Base-by-base conservation (phyloP, 164 flowering plant genomes). In the Houttuynia cordata region DNA sequence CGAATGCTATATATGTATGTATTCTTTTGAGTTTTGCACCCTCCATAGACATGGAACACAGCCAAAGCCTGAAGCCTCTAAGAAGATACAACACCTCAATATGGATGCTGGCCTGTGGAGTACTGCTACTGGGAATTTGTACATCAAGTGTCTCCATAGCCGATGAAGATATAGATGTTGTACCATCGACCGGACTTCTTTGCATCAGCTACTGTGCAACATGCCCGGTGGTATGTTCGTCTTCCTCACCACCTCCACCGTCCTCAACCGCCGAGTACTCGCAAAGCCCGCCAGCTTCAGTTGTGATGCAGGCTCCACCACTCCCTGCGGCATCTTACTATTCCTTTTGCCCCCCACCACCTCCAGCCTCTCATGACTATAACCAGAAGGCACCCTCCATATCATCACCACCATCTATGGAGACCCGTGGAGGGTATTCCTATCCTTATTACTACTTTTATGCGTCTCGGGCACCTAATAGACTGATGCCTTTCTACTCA, bases 161-260 rank as follows among this genome's bases (percentile, higher is more conserved):
- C 56, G 56, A 53, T 9, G 18, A 23, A 4, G 59, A 18, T 5
- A 66, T 56, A 47, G 49, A 45, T 45, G 57, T 24, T 24, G n/a
- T n/a, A 8, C 70, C 77, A 1, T 23, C 61, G 13, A 25, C 79
- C 4, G 75, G 81, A 37, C 37, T 71, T 25, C 67, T 83, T 8
- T 81, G 88, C 64, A 76, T 81, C 45, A 83, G 88, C 47, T 77
- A 80, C 0, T 83, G 87, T 58, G 49, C 64, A 3, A 75, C 79
- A 7, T 83, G 87, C 62, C 83, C 87, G 14, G 69, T 63, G 53
- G 75, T 77, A 10, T 83, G 87, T 51, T 45, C 49, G 49, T 45
- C 49, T 17, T 3, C 49, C 49, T 57, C 87, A 24, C 80, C 84
- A 13, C 66, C 63, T 34, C 65, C 65, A 1, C 54, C 64, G 18